Conservation (phyloP, 208 protist species). For the Balamuthia mandrillaris region DNA sequence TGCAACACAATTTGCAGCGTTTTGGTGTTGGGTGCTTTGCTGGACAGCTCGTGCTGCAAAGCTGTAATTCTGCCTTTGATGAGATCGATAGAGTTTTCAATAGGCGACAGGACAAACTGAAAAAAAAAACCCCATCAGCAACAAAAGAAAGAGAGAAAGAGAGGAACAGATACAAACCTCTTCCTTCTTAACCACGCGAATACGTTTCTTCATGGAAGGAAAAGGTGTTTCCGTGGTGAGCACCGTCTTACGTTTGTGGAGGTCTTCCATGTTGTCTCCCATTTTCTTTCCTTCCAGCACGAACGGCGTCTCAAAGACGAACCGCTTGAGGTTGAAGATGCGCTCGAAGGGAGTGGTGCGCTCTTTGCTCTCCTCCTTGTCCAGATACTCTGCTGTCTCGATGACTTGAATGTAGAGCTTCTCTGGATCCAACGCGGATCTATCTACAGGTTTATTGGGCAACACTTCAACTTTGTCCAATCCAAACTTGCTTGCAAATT, state of each 20-base stretch:
- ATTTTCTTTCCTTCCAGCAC: slow-evolving; percentile 21
- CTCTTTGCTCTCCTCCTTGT: not conserved
- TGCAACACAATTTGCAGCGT: slow-evolving; percentile 28
- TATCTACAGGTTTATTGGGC: slow-evolving; percentile 19
- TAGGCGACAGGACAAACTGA: slow-evolving; percentile 14
- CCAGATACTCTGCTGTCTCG: not conserved
- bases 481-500: slow-evolving; percentile 24
- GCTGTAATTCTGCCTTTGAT: slow-evolving; percentile 2
- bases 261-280: not conserved
- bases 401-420: not conserved
- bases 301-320: slow-evolving; percentile 29
- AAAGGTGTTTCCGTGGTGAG: not conserved
- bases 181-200: not conserved
- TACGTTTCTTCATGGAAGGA: slow-evolving; percentile 8
- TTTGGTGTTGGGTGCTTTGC: slow-evolving; percentile 20
- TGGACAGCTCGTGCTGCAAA: not conserved
- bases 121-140: not conserved
- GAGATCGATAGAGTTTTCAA: slow-evolving; percentile 22
- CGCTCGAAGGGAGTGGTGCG: slow-evolving; percentile 6
- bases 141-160: no score
- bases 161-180: not conserved
- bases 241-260: slow-evolving; percentile 20
- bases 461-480: not conserved
- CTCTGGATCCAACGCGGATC: not conserved
- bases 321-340: not conserved